Evolutionary conservation across 768 basidiomycete species (phyloP).

Genomic region (Dacryopinax spathularia): DNA sequence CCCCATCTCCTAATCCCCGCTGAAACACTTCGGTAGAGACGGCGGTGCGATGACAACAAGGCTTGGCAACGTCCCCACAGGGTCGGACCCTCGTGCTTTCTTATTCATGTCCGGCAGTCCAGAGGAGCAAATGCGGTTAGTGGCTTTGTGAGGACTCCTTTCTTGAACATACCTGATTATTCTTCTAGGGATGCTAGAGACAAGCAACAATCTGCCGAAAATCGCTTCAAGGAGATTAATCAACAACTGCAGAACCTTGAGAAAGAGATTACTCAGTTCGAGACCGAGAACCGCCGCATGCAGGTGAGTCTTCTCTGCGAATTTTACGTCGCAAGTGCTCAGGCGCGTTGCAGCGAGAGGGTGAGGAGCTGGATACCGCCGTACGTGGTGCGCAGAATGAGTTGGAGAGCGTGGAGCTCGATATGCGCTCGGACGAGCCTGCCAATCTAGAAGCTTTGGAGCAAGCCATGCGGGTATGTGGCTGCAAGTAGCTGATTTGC

Average conservation of each 20-base stretch:
- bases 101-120: not conserved
- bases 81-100: not conserved
- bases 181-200: not conserved
- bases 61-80: not conserved
- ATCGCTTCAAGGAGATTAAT: not conserved
- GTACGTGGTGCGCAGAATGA: not conserved
- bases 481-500: not conserved
- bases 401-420: not conserved
- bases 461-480: slow-evolving; percentile 38
- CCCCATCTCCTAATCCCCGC: not conserved
- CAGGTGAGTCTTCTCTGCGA: not conserved
- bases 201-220: not conserved
- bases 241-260: not conserved
- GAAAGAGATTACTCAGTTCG: not conserved
- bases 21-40: slow-evolving; percentile 32
- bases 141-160: not conserved
- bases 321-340: not conserved
- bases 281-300: not conserved
- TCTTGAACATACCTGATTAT: not conserved
- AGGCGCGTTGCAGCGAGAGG: not conserved
- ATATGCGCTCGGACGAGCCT: slow-evolving; percentile 45
- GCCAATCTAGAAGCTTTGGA: slow-evolving; percentile 45
- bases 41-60: slow-evolving; percentile 44
- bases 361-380: not conserved
- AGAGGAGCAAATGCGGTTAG: not conserved